These are phyloP conservation scores for Ceratorhiza oryzae-sativae DNA, from an alignment of 1,284 basidiomycete species.

Conservation along the genomic window DNA sequence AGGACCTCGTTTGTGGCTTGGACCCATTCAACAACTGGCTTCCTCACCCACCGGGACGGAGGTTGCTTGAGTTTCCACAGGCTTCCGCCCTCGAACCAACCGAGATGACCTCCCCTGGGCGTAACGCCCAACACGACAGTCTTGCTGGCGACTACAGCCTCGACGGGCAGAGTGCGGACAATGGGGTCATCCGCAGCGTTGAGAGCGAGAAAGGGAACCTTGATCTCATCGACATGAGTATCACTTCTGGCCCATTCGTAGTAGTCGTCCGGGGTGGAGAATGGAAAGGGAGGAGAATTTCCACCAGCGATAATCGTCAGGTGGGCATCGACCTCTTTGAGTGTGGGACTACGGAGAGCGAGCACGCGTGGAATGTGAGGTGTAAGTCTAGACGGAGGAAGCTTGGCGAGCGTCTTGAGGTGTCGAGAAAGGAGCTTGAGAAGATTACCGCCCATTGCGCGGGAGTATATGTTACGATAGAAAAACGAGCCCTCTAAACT, in stretches of 20 bases:
- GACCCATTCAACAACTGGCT: slow-evolving; percentile 43
- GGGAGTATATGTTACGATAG: slow-evolving; percentile 78
- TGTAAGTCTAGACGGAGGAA: slow-evolving; percentile 61
- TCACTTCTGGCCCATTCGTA: slow-evolving; percentile 75
- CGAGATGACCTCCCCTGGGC: slow-evolving; percentile 87
- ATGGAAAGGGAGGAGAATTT: slow-evolving; percentile 79
- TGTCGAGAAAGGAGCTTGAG: slow-evolving; percentile 71
- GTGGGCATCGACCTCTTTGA: slow-evolving; percentile 67
- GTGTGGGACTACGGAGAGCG: slow-evolving; percentile 60
- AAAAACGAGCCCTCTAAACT: slow-evolving; percentile 67
- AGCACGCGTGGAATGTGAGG: slow-evolving; percentile 58
- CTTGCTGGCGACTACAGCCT: slow-evolving; percentile 37
- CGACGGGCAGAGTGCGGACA: slow-evolving; percentile 59
- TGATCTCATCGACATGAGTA: slow-evolving; percentile 62
- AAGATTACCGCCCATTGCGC: slow-evolving; percentile 83
- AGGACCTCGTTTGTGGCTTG: slow-evolving; percentile 32
- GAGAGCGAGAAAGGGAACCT: slow-evolving; percentile 79
- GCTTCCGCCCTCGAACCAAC: slow-evolving; percentile 82
- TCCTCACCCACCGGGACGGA: slow-evolving; percentile 42
- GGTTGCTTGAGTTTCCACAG: slow-evolving; percentile 39
- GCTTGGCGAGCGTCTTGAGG: slow-evolving; percentile 57
- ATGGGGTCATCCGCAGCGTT: slow-evolving; percentile 95
- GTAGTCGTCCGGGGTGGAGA: slow-evolving; percentile 78
- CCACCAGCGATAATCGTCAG: slow-evolving; percentile 83
- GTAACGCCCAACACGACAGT: slow-evolving; percentile 76